Evolutionary conservation across 768 basidiomycete species (phyloP), one percentile per base, ranked within the genome.

Genomic region (Sistotremastrum suecicum): DNA sequence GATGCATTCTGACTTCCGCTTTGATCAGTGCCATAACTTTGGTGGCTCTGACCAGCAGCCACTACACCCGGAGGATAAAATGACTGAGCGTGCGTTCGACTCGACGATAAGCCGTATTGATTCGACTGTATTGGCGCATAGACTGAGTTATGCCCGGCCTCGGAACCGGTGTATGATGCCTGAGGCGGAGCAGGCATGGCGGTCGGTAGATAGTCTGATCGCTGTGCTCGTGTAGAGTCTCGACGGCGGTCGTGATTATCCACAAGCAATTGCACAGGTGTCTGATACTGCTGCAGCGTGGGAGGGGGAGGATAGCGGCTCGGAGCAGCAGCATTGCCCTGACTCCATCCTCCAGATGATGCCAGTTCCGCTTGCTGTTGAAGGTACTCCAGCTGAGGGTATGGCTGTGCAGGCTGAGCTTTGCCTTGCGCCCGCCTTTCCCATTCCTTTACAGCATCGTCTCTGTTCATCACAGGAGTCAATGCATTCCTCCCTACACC

Each of bases 371-470:
- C 92, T 58, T 97, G 92, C 60, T 95, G 90, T 53, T 94, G 88
- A 42, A 98, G 63, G 58, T 76, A 87, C 59, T 94, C 91, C 34
- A 98, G 70, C 56, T 91, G 89, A 5, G 85, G 89, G 55, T 92
- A 90, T 29, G 82, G 80, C 56, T 82, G 78, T 10, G 78, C 74
- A n/a, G 76, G 76, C 8, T 68, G 63, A 1, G 75, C 70, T 54
- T 82, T 83, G 11, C 81, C 86, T 7, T 78, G 65, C 58, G 90
- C 85, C 50, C 91, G 68, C 52, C 90, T 65, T 63, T 98, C 95
- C 94, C 94, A 98, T 64, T 97, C 94, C 38, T 83, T 76, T 69
- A 89, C 83, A 39, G 87, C 83, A 51, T 99, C 94, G 53, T 98
- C 94, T 44, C 94, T 74, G 54, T 94, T 92, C 52, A 98, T 64